Base-by-base conservation (phyloP, 345 rosid genomes). In the Sisymbrium irio region DNA sequence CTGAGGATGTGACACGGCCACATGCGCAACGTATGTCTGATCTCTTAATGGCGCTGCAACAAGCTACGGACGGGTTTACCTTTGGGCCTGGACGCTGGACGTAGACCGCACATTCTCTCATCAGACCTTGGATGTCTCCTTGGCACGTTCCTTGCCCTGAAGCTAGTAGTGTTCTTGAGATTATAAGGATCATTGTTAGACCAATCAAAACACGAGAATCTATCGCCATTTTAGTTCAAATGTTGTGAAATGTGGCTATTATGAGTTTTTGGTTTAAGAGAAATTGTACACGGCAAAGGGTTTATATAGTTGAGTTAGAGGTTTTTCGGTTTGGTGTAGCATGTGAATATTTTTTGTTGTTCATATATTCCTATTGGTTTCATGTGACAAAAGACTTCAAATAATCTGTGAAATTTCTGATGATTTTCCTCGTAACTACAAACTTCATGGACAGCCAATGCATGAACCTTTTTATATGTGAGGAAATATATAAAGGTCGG, bases 71-170 rank as follows among this genome's bases (percentile, higher is more conserved):
- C 2, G 81, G 81, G 60, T 72, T 67, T 22, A 72, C 69, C 76
- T 35, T 78, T 25, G 77, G 77, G 4, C 81, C 74, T 2, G 74
- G 77, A 61, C 70, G 73, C 35, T 78, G 81, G 37, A 78, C 81
- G n/a, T 67, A 78, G 42, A 78, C 69, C 1, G 77, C 77, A 32
- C 81, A 78, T 67, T 78, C 77, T 72, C 62, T 78, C 73, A 78
- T 67, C 15, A 78, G 65, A 36, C 81, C 81, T 4, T 66, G 65
- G 7, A 72, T 72, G 54, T 78, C 81, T 65, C 81, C 81, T 65
- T 71, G 77, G 62, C 81, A 78, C 19, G 72, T 47, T 4, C 67
- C 57, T 60, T 78, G 39, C 35, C 69, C 73, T 42, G 77, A 39
- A 66, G 66, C 77, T 32, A 59, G 68, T 13, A 75, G 33, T n/a